Conservation (phyloP, 208 protist genomes). For the Trypanosoma congolense region DNA sequence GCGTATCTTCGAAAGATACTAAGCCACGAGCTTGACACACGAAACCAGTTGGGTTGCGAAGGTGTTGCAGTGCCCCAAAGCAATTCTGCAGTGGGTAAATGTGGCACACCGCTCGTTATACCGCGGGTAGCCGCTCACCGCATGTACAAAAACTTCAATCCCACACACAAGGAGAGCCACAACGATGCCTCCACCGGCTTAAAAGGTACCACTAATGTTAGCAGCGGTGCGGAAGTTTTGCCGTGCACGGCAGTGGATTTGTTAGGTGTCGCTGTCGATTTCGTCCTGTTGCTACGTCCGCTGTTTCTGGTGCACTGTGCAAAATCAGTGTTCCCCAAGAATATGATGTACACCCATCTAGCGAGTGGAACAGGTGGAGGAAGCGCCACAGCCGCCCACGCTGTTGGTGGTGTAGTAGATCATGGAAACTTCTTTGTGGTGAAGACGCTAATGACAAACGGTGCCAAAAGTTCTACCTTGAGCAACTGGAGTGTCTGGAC, state of each 20-base stretch:
- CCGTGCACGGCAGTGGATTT: slow-evolving; percentile 67
- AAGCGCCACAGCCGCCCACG: neutral
- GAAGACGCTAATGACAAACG: slow-evolving; percentile 20
- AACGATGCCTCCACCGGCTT: slow-evolving; percentile 3
- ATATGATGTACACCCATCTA: slow-evolving; percentile 9
- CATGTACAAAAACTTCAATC: slow-evolving; percentile 10
- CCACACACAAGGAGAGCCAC: neutral
- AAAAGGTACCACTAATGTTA: neutral
- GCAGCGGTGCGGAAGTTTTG: slow-evolving; percentile 19
- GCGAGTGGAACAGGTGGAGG: neutral
- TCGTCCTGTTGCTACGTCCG: slow-evolving; percentile 60
- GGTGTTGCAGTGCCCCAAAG: neutral
- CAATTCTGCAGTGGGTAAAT: neutral
- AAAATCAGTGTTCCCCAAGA: slow-evolving; percentile 34
- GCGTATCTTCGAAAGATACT: neutral
- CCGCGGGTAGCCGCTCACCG: slow-evolving; percentile 54
- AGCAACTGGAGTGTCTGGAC: slow-evolving; percentile 54
- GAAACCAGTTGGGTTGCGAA: too few relatives aligned
- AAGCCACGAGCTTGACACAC: too few relatives aligned
- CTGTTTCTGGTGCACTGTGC: slow-evolving; percentile 51
- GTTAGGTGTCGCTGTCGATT: slow-evolving; percentile 63
- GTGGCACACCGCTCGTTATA: slow-evolving; percentile 50
- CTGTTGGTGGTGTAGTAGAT: neutral
- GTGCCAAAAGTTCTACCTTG: slow-evolving; percentile 35
- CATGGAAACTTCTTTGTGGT: slow-evolving; percentile 19